A percentile compares a stretch with the other conserved stretches of the same genome.
These are phyloP conservation scores for Acanthamoeba triangularis DNA, from an alignment of 208 protist species.

Conservation along the genomic window DNA sequence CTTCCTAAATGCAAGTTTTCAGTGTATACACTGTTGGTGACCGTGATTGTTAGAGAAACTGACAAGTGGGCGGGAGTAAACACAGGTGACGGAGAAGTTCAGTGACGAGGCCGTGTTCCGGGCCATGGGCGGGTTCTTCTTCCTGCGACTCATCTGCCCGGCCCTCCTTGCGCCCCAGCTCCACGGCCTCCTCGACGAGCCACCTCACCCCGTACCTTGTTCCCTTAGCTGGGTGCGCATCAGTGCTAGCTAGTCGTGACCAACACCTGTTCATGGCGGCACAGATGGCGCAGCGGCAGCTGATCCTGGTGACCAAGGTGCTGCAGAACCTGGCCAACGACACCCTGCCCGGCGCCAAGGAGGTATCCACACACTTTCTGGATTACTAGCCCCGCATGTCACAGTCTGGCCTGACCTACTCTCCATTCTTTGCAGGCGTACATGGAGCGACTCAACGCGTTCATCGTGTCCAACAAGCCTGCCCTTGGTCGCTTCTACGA, in stretches of 20 bases:
- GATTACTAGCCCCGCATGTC: too few species aligned
- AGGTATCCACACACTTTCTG: too few species aligned
- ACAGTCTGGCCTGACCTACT: too few species aligned
- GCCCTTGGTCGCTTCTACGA: not conserved
- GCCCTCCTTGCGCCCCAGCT: conserved; percentile 28
- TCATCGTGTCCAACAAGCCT: conserved; percentile 37
- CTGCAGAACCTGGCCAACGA: conserved; percentile 64
- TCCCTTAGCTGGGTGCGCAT: too few species aligned
- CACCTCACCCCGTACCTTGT: not conserved
- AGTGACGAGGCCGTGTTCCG: not conserved
- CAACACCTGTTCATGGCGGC: too few species aligned
- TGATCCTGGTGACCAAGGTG: conserved; percentile 67
- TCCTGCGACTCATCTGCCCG: conserved; percentile 8
- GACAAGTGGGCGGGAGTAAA: not conserved
- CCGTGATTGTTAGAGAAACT: not conserved
- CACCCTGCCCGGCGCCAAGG: conserved; percentile 48
- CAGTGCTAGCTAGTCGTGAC: too few species aligned
- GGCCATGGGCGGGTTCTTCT: conserved; percentile 64
- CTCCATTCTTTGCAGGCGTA: too few species aligned
- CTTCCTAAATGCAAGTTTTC: too few species aligned
- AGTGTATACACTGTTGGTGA: too few species aligned
- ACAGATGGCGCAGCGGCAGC: conserved; percentile 34
- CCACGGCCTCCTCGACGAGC: conserved; percentile 16
- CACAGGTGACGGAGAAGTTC: not conserved
- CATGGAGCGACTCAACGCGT: not conserved